Evolutionary conservation across 139 green algal genomes (phyloP).

Genomic region (Coccomyxa sp.): DNA sequence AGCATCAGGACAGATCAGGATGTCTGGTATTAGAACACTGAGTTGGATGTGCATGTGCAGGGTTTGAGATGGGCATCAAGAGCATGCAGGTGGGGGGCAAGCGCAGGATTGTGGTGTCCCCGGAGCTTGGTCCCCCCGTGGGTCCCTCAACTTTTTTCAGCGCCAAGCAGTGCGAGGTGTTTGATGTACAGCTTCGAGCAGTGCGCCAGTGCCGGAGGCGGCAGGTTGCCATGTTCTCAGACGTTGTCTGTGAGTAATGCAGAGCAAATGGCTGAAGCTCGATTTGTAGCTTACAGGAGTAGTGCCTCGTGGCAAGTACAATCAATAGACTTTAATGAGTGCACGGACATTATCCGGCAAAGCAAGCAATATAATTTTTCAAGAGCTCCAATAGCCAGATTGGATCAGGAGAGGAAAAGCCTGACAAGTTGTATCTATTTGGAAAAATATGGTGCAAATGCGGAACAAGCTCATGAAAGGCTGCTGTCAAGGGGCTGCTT

Average conservation of each 20-base stretch:
- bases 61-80: conserved; percentile 91
- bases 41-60: conserved; percentile 32
- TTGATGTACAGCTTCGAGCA: conserved; percentile 89
- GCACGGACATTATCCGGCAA: too few species aligned
- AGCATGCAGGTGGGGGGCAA: conserved; percentile 84
- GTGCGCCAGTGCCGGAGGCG: conserved; percentile 69
- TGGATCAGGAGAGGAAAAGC: too few species aligned
- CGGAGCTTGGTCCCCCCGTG: conserved; percentile 91
- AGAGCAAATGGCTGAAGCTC: not conserved
- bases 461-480: too few species aligned
- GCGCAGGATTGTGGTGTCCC: conserved; percentile 88
- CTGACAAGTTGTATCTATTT: too few species aligned
- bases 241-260: conserved; percentile 73
- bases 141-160: conserved; percentile 97
- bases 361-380: too few species aligned
- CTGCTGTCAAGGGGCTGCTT: too few species aligned
- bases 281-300: too few species aligned
- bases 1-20: too few species aligned
- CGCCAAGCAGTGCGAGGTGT: conserved; percentile 98
- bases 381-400: too few species aligned
- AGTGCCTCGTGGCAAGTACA: too few species aligned
- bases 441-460: too few species aligned
- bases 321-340: too few species aligned
- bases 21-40: not conserved
- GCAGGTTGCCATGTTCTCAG: conserved; percentile 76